Base-by-base conservation (phyloP, 352 stramenopile species). In the Phytophthora ohioensis region DNA sequence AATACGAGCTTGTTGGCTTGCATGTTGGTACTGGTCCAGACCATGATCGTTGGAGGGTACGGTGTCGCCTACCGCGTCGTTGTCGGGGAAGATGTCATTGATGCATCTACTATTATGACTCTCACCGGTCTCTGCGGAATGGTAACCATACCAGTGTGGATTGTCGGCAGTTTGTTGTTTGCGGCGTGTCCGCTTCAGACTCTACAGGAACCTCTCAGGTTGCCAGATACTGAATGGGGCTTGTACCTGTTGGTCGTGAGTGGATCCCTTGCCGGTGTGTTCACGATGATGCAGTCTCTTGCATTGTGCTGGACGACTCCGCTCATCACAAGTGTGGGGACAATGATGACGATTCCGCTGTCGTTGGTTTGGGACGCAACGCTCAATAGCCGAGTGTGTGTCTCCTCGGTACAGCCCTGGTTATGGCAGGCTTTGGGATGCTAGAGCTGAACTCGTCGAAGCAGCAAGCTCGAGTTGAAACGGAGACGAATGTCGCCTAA, bases 351-450 rank as follows among this genome's bases (percentile, higher is more conserved):
- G 4, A 52, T 52, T 35, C 46, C 46, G 8, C 21, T 52, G 1
- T 52, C 46, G 27, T 52, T 52, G 46, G 6, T 52, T 17, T 52
- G 46, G 46, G 46, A 52, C 15, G 27, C 30, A 7, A n/a, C 34
- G 8, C 46, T 52, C 2, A 52, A 52, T 9, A 21, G 5, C 2
- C 46, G 46, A 52, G 46, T 52, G 46, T 52, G 21, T 52, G 46
- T 13, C 71, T 90, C n/a, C 59, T 76, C 8, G 81, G 81, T 9
- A 83, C 79, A 4, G 15, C 64, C 17, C 64, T 87, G 46, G 81
- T 90, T 10, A 86, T 90, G 74, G 61, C 63, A 17, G 81, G 81
- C 41, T 90, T 90, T 56, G 69, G 43, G 3, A 70, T 85, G 13
- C 64, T 85, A 15, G 78, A 85, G 63, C 70, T 68, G n/a, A 59